Conservation (phyloP, 352 stramenopile genomes). For the Phytophthora idaei region DNA sequence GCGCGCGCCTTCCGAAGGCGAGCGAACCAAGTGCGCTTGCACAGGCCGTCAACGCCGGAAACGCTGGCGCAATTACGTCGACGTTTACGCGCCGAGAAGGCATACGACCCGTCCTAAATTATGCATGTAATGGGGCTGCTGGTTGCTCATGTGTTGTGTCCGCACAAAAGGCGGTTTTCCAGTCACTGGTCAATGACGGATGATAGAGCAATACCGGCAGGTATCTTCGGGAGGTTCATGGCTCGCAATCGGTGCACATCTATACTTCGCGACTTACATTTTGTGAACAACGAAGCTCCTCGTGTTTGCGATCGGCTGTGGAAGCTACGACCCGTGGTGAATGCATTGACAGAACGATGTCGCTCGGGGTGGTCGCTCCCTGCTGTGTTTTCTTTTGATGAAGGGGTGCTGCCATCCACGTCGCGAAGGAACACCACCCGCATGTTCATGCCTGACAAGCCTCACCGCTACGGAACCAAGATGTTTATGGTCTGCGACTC, state of each 20-base stretch:
- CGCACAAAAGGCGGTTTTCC: slow-evolving; percentile 19
- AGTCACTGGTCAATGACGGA: slow-evolving; percentile 27
- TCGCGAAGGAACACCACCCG: slow-evolving; percentile 30
- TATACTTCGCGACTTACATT: slow-evolving; percentile 30
- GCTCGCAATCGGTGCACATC: slow-evolving; percentile 19
- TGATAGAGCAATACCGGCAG: slow-evolving; percentile 13
- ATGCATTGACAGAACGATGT: slow-evolving; percentile 17
- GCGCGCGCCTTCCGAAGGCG: background rate
- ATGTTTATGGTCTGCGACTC: slow-evolving; percentile 27
- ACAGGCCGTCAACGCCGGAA: background rate
- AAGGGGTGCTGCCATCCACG: slow-evolving; percentile 31
- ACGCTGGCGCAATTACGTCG: slow-evolving; percentile 1
- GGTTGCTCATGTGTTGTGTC: slow-evolving; percentile 26
- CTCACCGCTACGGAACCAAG: slow-evolving; percentile 18
- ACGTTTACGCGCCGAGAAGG: background rate
- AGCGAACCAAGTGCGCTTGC: slow-evolving; percentile 6
- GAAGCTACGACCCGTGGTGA: slow-evolving; percentile 23
- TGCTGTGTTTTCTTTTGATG: slow-evolving; percentile 34
- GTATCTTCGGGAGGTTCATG: slow-evolving; percentile 31
- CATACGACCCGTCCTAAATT: slow-evolving; percentile 15
- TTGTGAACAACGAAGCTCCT: slow-evolving; percentile 15
- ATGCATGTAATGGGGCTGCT: slow-evolving; percentile 27
- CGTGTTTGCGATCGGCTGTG: slow-evolving; percentile 18
- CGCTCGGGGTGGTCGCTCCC: slow-evolving; percentile 8
- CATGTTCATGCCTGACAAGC: slow-evolving; percentile 35